A percentile compares a stretch with the other conserved stretches of the same genome.
phyloP scores from a whole-genome alignment of 345 rosid species.

The Moringa oleifera region DNA sequence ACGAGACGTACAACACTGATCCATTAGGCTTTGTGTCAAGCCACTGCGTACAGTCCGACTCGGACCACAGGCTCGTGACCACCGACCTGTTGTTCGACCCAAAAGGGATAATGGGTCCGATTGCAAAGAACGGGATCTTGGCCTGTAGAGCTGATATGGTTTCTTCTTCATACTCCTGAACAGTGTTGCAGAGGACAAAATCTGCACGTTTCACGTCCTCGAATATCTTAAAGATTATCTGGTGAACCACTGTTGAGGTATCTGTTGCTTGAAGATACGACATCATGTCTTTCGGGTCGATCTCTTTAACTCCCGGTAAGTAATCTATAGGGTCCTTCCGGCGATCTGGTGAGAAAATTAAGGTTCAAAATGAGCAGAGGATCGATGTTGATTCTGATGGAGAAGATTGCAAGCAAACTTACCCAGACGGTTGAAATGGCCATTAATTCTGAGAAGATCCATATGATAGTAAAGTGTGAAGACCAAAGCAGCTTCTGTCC shows the following conservation, averaged over 20 bases:
- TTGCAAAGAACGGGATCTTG: slow-evolving; percentile 44
- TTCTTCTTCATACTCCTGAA: slow-evolving; percentile 52
- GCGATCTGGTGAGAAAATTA: slow-evolving; percentile 26
- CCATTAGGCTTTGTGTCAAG: slow-evolving; percentile 49
- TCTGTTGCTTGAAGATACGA: slow-evolving; percentile 73
- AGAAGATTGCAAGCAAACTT: slow-evolving; percentile 13
- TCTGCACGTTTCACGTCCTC: slow-evolving; percentile 57
- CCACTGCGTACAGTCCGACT: slow-evolving; percentile 79
- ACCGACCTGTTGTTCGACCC: slow-evolving; percentile 35
- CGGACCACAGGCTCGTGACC: slow-evolving; percentile 77
- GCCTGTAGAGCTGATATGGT: slow-evolving; percentile 44
- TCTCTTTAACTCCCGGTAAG: slow-evolving; percentile 61
- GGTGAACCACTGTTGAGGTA: slow-evolving; percentile 46
- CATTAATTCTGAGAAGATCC: slow-evolving; percentile 59
- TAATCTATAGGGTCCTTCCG: slow-evolving; percentile 51
- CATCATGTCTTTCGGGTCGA: slow-evolving; percentile 55
- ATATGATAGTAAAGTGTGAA: slow-evolving; percentile 58
- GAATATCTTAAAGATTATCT: slow-evolving; percentile 49
- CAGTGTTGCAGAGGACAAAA: slow-evolving; percentile 66
- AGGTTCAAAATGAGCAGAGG: not conserved
- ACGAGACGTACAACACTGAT: slow-evolving; percentile 68
- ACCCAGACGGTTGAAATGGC: slow-evolving; percentile 69
- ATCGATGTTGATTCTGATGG: too few species aligned
- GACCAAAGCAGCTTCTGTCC: slow-evolving; percentile 85
- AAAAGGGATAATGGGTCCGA: slow-evolving; percentile 72